Percentiles rank a stretch among this genome's conserved stretches.
Evolutionary conservation across 768 basidiomycete species (phyloP).

Genomic region (Pisolithus orientalis): DNA sequence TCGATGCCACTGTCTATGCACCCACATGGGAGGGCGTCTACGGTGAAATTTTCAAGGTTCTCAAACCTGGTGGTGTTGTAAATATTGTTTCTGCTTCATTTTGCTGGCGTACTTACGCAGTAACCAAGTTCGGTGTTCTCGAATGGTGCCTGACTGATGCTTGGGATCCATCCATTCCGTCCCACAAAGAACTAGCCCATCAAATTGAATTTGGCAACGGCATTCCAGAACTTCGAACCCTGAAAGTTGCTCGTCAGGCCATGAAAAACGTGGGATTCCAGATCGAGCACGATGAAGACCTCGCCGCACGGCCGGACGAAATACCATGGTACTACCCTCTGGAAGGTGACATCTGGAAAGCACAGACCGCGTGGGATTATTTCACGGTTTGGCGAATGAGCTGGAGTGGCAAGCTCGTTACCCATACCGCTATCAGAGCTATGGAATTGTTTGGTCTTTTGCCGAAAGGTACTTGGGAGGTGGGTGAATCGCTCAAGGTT

Average conservation of each 20-base stretch:
- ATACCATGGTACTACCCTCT: conserved; percentile 96
- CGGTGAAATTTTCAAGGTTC: conserved; percentile 83
- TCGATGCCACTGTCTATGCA: conserved; percentile 96
- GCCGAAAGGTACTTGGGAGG: conserved; percentile 89
- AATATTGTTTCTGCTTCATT: neutral
- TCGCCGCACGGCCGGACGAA: conserved; percentile 75
- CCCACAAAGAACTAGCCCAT: conserved; percentile 89
- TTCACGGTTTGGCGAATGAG: conserved; percentile 88
- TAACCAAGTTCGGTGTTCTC: conserved; percentile 84
- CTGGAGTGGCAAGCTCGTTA: conserved; percentile 77
- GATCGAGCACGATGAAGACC: conserved; percentile 88
- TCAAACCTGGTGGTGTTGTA: conserved; percentile 94
- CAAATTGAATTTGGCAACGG: conserved; percentile 92
- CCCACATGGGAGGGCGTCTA: conserved; percentile 96
- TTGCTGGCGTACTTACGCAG: neutral
- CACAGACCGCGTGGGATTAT: conserved; percentile 91
- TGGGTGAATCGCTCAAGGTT: conserved; percentile 82
- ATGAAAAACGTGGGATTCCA: conserved; percentile 79
- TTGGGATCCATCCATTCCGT: conserved; percentile 81
- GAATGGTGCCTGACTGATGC: conserved; percentile 99
- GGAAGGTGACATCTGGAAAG: conserved; percentile 87
- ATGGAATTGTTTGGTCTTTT: conserved; percentile 75
- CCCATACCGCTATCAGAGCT: conserved; percentile 69
- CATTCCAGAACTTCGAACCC: conserved; percentile 95
- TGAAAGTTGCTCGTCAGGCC: conserved; percentile 65